phyloP scores from a whole-genome alignment of 495 filamentous ascomycete species.

The Endocarpon pusillum region DNA sequence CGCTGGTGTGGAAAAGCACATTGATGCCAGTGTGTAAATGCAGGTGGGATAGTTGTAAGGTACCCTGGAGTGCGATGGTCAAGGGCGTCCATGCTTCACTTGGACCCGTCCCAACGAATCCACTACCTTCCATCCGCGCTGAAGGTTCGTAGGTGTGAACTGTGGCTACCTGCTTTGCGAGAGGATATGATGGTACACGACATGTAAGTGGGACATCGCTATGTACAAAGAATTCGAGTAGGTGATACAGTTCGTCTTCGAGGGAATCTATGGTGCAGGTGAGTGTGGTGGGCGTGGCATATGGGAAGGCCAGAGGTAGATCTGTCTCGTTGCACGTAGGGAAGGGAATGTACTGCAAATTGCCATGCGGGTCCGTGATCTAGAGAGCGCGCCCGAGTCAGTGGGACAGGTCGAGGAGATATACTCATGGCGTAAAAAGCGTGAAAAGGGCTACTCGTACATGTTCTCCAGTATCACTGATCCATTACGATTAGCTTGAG shows the following conservation, averaged over 20 bases:
- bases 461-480: constrained; percentile 45
- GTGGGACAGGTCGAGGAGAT: not conserved
- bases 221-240: constrained; percentile 97
- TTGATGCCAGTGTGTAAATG: constrained; percentile 85
- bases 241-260: constrained; percentile 82
- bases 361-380: constrained; percentile 60
- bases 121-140: constrained; percentile 7
- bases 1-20: constrained; percentile 61
- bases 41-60: constrained; percentile 73
- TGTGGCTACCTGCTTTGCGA: constrained; percentile 15
- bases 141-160: constrained; percentile 9
- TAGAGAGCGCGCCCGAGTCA: constrained; percentile 15
- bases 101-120: not conserved
- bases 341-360: constrained; percentile 90
- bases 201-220: constrained; percentile 87
- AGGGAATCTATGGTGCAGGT: constrained; percentile 85
- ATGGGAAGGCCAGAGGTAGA: constrained; percentile 63
- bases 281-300: constrained; percentile 59
- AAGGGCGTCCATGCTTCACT: constrained; percentile 37
- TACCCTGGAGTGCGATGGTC: constrained; percentile 77
- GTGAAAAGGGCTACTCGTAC: constrained; percentile 20
- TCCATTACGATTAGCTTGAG: constrained; percentile 8
- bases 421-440: not conserved
- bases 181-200: constrained; percentile 67
- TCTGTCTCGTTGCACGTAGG: constrained; percentile 80